Percentiles rank a stretch among this genome's conserved stretches.
Conservation (phyloP, 768 basidiomycete genomes). For the Tremella yokohamensis region DNA sequence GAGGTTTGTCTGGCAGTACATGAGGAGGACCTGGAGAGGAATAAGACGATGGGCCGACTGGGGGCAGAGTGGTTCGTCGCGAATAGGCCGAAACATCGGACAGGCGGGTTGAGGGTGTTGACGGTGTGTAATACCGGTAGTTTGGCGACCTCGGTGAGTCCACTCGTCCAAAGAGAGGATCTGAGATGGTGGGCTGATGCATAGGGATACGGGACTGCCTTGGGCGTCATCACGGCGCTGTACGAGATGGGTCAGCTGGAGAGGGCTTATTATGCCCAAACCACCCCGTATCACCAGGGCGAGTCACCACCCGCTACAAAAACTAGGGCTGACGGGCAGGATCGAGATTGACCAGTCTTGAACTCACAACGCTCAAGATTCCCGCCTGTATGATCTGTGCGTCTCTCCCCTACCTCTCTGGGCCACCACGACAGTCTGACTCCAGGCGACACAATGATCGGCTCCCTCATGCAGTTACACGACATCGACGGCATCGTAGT, state of each 20-base stretch:
- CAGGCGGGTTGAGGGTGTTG: constrained; percentile 68
- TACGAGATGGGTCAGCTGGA: constrained; percentile 72
- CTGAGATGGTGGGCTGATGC: background rate
- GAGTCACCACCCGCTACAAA: background rate
- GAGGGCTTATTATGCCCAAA: constrained; percentile 88
- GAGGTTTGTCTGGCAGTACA: constrained; percentile 71
- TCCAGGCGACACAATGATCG: constrained; percentile 81
- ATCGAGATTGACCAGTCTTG: constrained; percentile 78
- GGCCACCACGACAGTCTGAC: background rate
- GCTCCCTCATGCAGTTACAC: constrained; percentile 80
- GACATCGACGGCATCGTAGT: constrained; percentile 82
- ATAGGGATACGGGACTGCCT: constrained; percentile 90
- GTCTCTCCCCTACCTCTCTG: constrained; percentile 4
- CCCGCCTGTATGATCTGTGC: constrained; percentile 85
- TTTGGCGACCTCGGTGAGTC: constrained; percentile 72
- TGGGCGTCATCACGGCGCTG: constrained; percentile 88
- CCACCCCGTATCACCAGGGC: constrained; percentile 58
- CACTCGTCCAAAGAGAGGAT: background rate
- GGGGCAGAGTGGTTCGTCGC: constrained; percentile 79
- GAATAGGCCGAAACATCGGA: constrained; percentile 46
- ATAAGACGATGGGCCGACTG: constrained; percentile 75
- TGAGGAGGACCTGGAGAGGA: constrained; percentile 81
- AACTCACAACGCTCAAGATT: constrained; percentile 76
- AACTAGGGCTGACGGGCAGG: constrained; percentile 57
- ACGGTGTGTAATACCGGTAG: constrained; percentile 98